Evolutionary conservation across 352 stramenopile genomes (phyloP), one percentile per base, ranked within the genome.

Genomic region (Phytopythium cucurbitacearum): DNA sequence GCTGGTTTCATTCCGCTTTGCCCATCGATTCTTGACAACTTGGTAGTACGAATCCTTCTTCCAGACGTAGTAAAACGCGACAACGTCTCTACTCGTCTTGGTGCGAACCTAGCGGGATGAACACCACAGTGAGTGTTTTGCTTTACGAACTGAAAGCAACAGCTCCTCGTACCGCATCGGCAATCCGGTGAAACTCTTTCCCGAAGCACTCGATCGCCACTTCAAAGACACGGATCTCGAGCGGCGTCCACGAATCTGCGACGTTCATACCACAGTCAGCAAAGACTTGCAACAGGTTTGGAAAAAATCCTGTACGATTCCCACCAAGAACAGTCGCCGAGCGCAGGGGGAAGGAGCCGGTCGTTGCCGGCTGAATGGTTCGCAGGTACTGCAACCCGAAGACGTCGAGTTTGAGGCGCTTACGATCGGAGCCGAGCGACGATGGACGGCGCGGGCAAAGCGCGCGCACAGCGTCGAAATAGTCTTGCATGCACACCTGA

Each of bases 31-130:
- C 56, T 91, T 91, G 32, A 91, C 71, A 16, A 85, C 68, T 72
- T 89, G 71, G 56, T 90, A 91, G 45, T 92, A 80, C n/a, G 73
- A 72, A 62, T 91, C 80, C 38, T 88, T 90, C 64, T 95, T 95
- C 85, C 85, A 95, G 40, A 93, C 49, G 60, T 95, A 95, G 61
- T 93, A 95, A 51, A 95, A 84, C 37, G 82, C 76, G 47, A 95
- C 74, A 16, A 90, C 79, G 33, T 95, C 76, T 52, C 62, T 54
- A 48, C 73, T 89, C 11, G 76, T 73, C 51, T 95, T 95, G 40
- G 59, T 80, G 7, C 56, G 61, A 45, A 93, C 74, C 83, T 95
- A 48, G 21, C 21, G 21, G 21, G 21, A 28, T 28, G 21, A 28
- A 28, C 21, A 28, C 21, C 21, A 28, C 21, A 53, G n/a, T 46